phyloP scores from a whole-genome alignment of 2,329 filamentous ascomycete species.

The Lizonia empirigonia region DNA sequence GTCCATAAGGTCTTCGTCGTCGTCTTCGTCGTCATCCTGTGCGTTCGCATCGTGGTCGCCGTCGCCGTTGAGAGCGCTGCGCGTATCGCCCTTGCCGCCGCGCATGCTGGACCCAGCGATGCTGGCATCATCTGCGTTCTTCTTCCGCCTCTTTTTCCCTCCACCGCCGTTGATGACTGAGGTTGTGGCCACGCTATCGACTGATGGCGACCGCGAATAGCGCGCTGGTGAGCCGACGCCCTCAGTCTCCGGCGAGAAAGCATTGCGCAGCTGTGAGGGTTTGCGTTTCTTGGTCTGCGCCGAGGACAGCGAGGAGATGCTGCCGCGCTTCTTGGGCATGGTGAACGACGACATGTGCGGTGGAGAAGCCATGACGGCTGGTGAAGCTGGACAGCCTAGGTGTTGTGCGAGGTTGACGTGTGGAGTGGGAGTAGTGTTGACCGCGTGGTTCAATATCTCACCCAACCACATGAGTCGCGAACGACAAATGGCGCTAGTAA shows the following conservation, averaged over 20 bases:
- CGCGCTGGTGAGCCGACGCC: conserved; percentile 58
- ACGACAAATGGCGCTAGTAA: conserved; percentile 18
- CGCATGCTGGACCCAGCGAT: conserved; percentile 46
- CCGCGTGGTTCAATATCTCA: neutral
- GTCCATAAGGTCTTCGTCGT: conserved; percentile 57
- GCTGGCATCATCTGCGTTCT: conserved; percentile 36
- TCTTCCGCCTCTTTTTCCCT: conserved; percentile 63
- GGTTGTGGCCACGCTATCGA: conserved; percentile 65
- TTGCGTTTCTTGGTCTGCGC: conserved; percentile 69
- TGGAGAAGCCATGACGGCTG: conserved; percentile 59
- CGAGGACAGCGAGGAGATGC: conserved; percentile 58
- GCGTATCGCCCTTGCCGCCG: conserved; percentile 28
- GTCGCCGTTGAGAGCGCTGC: conserved; percentile 47
- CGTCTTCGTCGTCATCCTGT: conserved; percentile 65
- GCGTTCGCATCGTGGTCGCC: conserved; percentile 62
- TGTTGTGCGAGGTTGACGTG: neutral
- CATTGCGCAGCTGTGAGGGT: conserved; percentile 75
- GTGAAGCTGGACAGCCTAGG: conserved; percentile 3
- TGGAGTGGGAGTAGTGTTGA: conserved; percentile 2
- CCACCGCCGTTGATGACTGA: conserved; percentile 42
- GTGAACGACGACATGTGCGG: conserved; percentile 59
- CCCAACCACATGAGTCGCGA: conserved; percentile 20
- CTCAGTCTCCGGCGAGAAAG: conserved; percentile 71
- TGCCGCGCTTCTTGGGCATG: conserved; percentile 67
- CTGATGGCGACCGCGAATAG: conserved; percentile 67